phyloP scores from a whole-genome alignment of 2,329 filamentous ascomycete species.

The Bisporella sp. region DNA sequence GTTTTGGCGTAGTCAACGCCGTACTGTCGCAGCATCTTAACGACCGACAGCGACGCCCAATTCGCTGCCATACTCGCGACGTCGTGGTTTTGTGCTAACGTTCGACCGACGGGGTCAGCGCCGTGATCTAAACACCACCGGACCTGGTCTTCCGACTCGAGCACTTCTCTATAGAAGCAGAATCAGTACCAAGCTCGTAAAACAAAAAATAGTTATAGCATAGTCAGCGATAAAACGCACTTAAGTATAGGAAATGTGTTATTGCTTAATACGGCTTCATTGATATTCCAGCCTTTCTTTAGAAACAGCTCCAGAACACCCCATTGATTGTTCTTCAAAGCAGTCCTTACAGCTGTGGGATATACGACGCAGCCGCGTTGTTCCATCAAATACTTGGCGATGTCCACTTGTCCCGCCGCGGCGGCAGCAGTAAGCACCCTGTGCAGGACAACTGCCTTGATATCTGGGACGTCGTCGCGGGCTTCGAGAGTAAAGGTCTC shows the following conservation, averaged over 20 bases:
- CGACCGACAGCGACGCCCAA: background rate
- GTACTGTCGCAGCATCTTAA: background rate
- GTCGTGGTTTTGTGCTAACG: background rate
- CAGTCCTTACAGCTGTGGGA: background rate
- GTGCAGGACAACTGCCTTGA: background rate
- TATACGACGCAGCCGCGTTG: background rate
- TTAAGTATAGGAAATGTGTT: too few species aligned
- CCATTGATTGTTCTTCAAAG: background rate
- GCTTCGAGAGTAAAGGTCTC: background rate
- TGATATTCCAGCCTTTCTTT: background rate
- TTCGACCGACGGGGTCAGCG: background rate
- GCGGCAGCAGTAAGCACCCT: background rate
- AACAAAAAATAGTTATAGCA: too few species aligned
- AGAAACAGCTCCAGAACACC: background rate
- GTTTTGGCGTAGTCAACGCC: background rate
- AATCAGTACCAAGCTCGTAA: too few species aligned
- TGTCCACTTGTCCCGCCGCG: background rate
- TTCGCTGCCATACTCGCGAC: background rate
- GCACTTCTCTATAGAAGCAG: too few species aligned
- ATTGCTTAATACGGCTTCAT: too few species aligned
- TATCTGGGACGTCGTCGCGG: background rate
- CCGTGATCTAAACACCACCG: background rate
- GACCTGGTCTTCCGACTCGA: background rate
- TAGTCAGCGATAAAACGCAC: too few species aligned
- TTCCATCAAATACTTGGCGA: background rate